Evolutionary conservation across 164 flowering plant genomes (phyloP), one percentile per base, ranked within the genome.

Genomic region (Magnolia sinica): DNA sequence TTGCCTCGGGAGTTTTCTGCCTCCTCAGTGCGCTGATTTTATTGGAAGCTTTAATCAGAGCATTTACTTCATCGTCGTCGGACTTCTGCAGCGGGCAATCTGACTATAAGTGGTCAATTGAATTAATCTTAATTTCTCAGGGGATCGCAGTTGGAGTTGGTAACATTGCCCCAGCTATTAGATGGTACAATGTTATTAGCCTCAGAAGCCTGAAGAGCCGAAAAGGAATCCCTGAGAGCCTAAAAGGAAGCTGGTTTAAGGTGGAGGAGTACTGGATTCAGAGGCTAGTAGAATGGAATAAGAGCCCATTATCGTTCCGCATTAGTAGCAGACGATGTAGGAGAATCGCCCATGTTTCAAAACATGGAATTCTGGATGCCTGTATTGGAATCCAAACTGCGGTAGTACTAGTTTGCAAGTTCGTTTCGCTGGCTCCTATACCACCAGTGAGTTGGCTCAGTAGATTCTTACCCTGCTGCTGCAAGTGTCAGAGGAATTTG

Each of bases 91-190:
- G 8, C 7, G 89, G 89, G 0, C 77, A 83, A 1, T 89, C 92
- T 14, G 93, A 88, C 68, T 89, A 91, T 37, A 84, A 88, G 79
- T 87, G 89, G 91, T 87, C 92, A 4, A 24, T 24, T 10, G 8
- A 10, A 9, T 66, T 23, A 9, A 16, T 66, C 8, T 23, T 24
- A 24, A 66, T 27, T 66, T 66, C 70, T 27, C 70, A 66, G 16
- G 70, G 1, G 8, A 66, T 66, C 23, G 37, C 37, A 22, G 37
- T 66, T 0, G 16, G 2, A 8, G 70, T 23, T 13, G 70, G 37
- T 66, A 23, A 22, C 70, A 14, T 27, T 24, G 18, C 49, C 37
- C 70, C 70, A 20, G 37, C 70, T 27, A 66, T 24, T 14, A 27
- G 70, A 23, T 66, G 31, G 37, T 8, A 20, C 37, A 66, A 9